phyloP scores from a whole-genome alignment of 2,329 filamentous ascomycete genomes.

The Leptographium wingfieldii region DNA sequence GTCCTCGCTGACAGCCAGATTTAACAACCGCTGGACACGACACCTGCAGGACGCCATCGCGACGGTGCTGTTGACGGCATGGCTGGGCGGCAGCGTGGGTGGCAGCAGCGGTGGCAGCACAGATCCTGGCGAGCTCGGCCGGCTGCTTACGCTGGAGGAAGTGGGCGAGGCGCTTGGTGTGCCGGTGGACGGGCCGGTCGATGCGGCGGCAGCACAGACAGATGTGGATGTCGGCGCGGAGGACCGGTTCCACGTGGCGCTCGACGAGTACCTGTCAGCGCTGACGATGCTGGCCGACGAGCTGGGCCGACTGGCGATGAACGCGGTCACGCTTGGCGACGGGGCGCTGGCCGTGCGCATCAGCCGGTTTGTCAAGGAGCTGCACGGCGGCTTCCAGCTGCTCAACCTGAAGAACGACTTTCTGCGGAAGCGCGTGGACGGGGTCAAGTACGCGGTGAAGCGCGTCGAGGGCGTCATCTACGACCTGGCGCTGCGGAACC shows the following conservation, averaged over 20 bases:
- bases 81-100: conserved; percentile 58
- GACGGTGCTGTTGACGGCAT: conserved; percentile 48
- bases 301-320: conserved; percentile 79
- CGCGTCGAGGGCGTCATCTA: conserved; percentile 98
- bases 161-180: conserved; percentile 70
- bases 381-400: conserved; percentile 92
- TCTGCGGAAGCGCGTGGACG: conserved; percentile 75
- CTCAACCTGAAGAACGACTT: conserved; percentile 96
- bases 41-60: conserved; percentile 68
- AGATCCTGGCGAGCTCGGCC: conserved; percentile 35
- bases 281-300: conserved; percentile 83
- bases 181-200: conserved; percentile 52
- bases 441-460: conserved; percentile 95
- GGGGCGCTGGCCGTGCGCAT: conserved; percentile 77
- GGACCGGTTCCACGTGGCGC: conserved; percentile 79
- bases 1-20: conserved; percentile 26
- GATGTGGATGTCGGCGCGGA: conserved; percentile 16
- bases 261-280: conserved; percentile 91
- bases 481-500: conserved; percentile 74
- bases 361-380: conserved; percentile 83
- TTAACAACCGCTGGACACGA: conserved; percentile 77
- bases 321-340: conserved; percentile 86
- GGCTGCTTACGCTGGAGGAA: conserved; percentile 77
- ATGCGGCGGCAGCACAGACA: conserved; percentile 20
- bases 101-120: conserved; percentile 19